Base-by-base conservation (phyloP, 148 eudicot genomes). In the Cornus kousa region DNA sequence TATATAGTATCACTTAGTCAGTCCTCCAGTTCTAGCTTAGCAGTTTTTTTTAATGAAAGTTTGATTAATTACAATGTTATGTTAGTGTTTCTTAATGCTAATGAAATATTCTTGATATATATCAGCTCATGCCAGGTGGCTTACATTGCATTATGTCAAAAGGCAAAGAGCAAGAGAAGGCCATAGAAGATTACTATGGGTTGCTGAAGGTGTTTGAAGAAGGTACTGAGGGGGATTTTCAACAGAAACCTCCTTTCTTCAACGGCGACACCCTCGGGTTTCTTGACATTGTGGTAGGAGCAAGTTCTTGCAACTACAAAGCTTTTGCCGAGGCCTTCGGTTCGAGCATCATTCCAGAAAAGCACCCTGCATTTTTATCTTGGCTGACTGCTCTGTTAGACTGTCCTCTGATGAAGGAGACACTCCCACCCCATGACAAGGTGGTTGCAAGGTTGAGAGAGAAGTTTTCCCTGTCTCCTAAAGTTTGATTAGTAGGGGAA, bases 321-420 rank as follows among this genome's bases (percentile, higher is more conserved):
- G 74, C 33, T 10, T 71, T 71, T 16, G 12, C 22, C 1, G 74
- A 71, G 48, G 74, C 31, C 9, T 33, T 71, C 3, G 59, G 28
- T 17, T 28, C n/a, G 74, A 22, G n/a, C 6, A 2, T 46, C 23
- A 33, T 46, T 3, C 32, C 32, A 10, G 59, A 71, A 17, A 39
- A 71, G 59, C 32, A 71, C 74, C 74, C 74, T 9, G 74, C 33
- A 19, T 71, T 40, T 53, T 10, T n/a, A 0, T 71, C 74, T 1
- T 71, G 55, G 59, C 8, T 46, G 31, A 5, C 14, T 5, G 16
- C 31, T 71, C 74, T 71, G 16, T 22, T 40, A 71, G 59, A 22
- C 33, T 53, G 43, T 14, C 59, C 57, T 22, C 57, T 71, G 55
- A 71, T 71, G 74, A 71, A 71, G 74, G 59, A 71, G 74, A 71